phyloP scores from a whole-genome alignment of 345 rosid species.

The Populus ilicifolia region DNA sequence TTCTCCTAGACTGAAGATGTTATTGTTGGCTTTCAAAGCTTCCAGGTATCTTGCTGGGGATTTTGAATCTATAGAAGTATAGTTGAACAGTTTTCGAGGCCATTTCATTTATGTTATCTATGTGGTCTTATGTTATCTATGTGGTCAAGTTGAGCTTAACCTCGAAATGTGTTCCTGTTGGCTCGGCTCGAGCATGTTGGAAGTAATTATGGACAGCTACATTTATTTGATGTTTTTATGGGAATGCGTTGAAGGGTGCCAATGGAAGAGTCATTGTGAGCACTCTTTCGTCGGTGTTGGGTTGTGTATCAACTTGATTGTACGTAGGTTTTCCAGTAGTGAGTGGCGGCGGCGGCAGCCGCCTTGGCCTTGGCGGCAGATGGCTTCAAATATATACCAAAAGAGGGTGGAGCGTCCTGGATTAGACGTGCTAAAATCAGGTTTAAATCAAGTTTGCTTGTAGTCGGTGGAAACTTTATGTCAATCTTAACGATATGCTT shows the following conservation, averaged over 20 bases:
- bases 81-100: neutral
- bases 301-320: neutral
- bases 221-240: too few species aligned
- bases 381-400: neutral
- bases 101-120: too few species aligned
- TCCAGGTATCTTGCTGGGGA: neutral
- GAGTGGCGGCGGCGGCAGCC: neutral
- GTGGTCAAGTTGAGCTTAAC: too few species aligned
- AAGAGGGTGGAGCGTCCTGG: neutral
- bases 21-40: neutral
- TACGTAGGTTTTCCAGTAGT: neutral
- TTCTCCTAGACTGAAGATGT: neutral
- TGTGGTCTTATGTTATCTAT: too few species aligned
- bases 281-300: too few species aligned
- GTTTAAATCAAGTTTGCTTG: neutral
- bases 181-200: too few species aligned
- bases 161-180: too few species aligned
- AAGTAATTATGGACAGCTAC: too few species aligned
- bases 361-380: neutral
- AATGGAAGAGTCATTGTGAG: neutral
- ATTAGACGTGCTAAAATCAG: neutral
- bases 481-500: neutral
- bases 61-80: neutral
- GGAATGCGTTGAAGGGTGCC: too few species aligned
- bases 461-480: slow-evolving; percentile 16